Evolutionary conservation across 2,329 filamentous ascomycete genomes (phyloP), one percentile per base, ranked within the genome.

Genomic region (Calonectria pauciramosa): DNA sequence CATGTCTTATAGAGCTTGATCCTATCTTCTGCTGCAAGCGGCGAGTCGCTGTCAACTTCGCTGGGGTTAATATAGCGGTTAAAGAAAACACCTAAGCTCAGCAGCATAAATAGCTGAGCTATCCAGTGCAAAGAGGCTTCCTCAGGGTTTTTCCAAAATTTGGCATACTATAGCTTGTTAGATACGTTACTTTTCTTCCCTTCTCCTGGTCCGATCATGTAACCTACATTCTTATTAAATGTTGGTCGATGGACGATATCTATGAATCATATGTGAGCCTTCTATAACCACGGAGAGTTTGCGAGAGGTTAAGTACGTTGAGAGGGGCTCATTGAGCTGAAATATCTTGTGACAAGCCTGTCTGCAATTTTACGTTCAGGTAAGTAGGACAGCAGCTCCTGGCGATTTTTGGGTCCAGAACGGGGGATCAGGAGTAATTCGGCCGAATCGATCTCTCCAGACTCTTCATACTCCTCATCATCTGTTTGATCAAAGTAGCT

Each of bases 191-290:
- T 23, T 47, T 47, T 23, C 10, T 47, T 13, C 4, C 6, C 13
- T 47, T n/a, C 8, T 59, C 51, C 11, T 8, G 13, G 13, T 20
- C 0, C 4, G 36, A 16, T 4, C 14, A 18, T n/a, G 9, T 5
- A n/a, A 81, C 83, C 74, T 81, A 87, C 87, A 32, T 84, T 82
- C 78, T 84, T 88, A 20, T 86, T 84, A 70, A 91, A 91, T 0
- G 86, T 88, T 23, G 90, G 90, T 16, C 86, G 85, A 75, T 92
- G 91, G 32, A 91, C 80, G 10, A 90, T 85, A 72, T 90, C 89
- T 91, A 68, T 14, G 30, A 13, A 28, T 7, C 56, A 36, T 38
- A 28, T 41, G 77, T 78, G 76, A 76, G 73, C 20, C 23, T 16
- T 54, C 26, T 2, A 11, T 23, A 16, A 23, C 3, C 8, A 51